Conservation (phyloP, 2,329 filamentous ascomycete genomes). For the Aspergillus pseudotamarii region DNA sequence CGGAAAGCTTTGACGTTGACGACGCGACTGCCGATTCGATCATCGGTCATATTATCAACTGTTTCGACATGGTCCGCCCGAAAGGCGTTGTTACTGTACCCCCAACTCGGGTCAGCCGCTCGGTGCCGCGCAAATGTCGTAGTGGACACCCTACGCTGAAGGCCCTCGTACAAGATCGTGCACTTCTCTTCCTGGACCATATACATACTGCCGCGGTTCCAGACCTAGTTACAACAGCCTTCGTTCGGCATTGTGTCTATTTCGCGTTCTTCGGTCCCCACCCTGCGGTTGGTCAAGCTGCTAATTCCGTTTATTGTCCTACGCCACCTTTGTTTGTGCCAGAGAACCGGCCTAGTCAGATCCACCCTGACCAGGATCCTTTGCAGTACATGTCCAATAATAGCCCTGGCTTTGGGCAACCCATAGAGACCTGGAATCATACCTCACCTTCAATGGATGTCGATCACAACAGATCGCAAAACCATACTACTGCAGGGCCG, state of each 20-base stretch:
- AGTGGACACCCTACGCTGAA: constrained; percentile 15
- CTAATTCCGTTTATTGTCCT: too few species aligned
- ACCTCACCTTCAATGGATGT: too few species aligned
- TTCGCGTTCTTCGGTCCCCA: constrained; percentile 24
- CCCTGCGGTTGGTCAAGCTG: too few species aligned
- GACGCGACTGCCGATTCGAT: not conserved
- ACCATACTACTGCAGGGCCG: too few species aligned
- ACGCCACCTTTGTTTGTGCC: too few species aligned
- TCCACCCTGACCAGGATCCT: too few species aligned
- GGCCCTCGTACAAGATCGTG: constrained; percentile 20
- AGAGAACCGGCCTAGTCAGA: too few species aligned
- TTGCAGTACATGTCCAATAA: too few species aligned
- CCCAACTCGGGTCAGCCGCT: constrained; percentile 19
- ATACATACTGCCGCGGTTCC: constrained; percentile 15
- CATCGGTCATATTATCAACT: not conserved
- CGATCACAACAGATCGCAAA: too few species aligned
- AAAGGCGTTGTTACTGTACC: too few species aligned
- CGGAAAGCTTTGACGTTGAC: constrained; percentile 4
- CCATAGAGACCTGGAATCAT: too few species aligned
- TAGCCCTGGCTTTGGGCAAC: too few species aligned
- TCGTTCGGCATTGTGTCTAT: constrained; percentile 28
- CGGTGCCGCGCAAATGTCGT: constrained; percentile 12
- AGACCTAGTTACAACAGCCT: constrained; percentile 19
- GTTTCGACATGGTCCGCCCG: not conserved
- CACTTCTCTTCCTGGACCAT: constrained; percentile 23